These are phyloP conservation scores for Lasiodiplodia citricola DNA, from an alignment of 2,329 filamentous ascomycete species.

Conservation along the genomic window DNA sequence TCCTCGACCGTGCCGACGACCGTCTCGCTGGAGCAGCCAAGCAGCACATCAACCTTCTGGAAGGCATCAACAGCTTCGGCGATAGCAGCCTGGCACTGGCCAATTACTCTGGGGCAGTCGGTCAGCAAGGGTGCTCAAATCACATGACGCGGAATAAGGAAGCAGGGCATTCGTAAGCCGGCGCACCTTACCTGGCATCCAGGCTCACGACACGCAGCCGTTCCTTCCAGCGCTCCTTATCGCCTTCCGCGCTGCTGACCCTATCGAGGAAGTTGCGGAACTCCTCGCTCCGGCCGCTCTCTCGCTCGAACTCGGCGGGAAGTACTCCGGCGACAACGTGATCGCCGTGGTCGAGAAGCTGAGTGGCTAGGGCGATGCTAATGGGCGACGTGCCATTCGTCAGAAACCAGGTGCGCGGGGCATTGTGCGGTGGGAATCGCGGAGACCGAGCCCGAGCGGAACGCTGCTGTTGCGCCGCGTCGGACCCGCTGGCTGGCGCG, in stretches of 20 bases:
- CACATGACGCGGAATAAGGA: constrained; percentile 10
- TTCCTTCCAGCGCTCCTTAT: constrained; percentile 80
- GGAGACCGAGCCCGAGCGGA: constrained; percentile 46
- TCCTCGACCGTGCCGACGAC: constrained; percentile 93
- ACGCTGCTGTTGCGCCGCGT: constrained; percentile 30
- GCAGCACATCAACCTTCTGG: constrained; percentile 84
- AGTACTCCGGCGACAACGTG: constrained; percentile 85
- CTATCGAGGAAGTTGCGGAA: constrained; percentile 79
- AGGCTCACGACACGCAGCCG: constrained; percentile 69
- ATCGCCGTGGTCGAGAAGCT: constrained; percentile 88
- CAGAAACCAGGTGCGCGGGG: constrained; percentile 89
- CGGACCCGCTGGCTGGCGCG: neutral
- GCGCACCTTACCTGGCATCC: constrained; percentile 57
- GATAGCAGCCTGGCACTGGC: constrained; percentile 82
- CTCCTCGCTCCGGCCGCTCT: constrained; percentile 72
- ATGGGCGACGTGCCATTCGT: constrained; percentile 86
- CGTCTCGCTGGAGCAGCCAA: constrained; percentile 88
- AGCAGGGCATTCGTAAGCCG: neutral
- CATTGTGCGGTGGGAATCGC: constrained; percentile 65
- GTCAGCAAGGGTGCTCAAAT: constrained; percentile 22
- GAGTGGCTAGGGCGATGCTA: constrained; percentile 78
- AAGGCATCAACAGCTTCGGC: constrained; percentile 86
- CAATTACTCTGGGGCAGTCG: constrained; percentile 54
- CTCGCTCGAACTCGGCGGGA: constrained; percentile 74
- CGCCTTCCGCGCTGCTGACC: constrained; percentile 51